Percentiles rank a stretch among this genome's conserved stretches.
Evolutionary conservation across 768 basidiomycete genomes (phyloP).

Genomic region (Mycena venus): DNA sequence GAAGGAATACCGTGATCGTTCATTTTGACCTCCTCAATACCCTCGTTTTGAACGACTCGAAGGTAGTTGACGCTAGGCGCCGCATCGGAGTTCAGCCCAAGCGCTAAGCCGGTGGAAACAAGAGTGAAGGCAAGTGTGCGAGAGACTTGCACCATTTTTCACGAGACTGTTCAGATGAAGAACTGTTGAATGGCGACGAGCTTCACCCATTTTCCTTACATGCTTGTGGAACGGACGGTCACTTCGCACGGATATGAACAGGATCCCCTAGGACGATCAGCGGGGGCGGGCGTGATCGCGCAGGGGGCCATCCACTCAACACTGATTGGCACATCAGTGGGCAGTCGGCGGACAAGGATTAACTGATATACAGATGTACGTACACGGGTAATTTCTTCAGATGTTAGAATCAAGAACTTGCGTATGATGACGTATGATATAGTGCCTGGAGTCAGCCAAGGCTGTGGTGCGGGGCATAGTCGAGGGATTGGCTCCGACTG

Average conservation of each 20-base stretch:
- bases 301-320: too few relatives aligned
- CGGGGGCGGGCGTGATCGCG: too few relatives aligned
- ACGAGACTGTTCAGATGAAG: neutral
- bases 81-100: neutral
- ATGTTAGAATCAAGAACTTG: too few relatives aligned
- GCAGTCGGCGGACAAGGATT: too few relatives aligned
- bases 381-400: too few relatives aligned
- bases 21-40: neutral
- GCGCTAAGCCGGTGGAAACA: neutral
- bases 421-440: constrained; percentile 20
- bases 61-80: neutral
- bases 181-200: too few relatives aligned
- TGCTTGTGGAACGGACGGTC: too few relatives aligned
- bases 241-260: too few relatives aligned
- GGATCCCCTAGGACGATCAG: too few relatives aligned
- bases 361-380: too few relatives aligned
- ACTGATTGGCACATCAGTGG: too few relatives aligned
- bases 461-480: constrained; percentile 75
- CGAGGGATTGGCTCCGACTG: constrained; percentile 74
- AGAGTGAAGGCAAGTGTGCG: neutral
- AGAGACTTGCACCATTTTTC: neutral
- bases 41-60: neutral
- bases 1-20: neutral
- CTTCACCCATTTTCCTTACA: too few relatives aligned
- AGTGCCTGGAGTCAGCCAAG: constrained; percentile 83